Percentiles rank a stretch among this genome's conserved stretches.
These are phyloP conservation scores for Xylaria castorea DNA, from an alignment of 495 filamentous ascomycete species.

Conservation along the genomic window DNA sequence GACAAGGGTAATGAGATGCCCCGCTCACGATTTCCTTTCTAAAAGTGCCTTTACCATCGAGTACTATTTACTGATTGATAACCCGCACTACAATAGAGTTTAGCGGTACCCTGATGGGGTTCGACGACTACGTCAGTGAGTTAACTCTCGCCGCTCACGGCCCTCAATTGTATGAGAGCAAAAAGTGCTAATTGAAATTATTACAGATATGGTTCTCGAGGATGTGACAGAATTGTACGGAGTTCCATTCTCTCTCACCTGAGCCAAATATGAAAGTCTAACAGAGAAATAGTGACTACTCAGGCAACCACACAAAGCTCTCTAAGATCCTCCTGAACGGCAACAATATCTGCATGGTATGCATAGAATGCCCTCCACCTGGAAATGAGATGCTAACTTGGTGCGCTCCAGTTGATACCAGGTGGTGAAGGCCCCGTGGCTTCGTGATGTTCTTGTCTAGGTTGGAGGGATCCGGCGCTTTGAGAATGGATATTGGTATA, in stretches of 20 bases:
- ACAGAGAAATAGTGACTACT: slow-evolving; percentile 76
- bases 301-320: slow-evolving; percentile 82
- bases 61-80: neutral
- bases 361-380: slow-evolving; percentile 10
- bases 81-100: slow-evolving; percentile 72
- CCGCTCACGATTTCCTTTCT: neutral
- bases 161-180: slow-evolving; percentile 23
- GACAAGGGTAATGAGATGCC: slow-evolving; percentile 76
- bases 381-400: slow-evolving; percentile 21
- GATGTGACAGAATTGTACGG: slow-evolving; percentile 94
- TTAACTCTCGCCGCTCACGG: slow-evolving; percentile 40
- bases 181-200: neutral
- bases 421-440: slow-evolving; percentile 78
- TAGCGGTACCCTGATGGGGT: slow-evolving; percentile 88
- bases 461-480: neutral
- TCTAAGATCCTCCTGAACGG: slow-evolving; percentile 96
- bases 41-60: slow-evolving; percentile 13
- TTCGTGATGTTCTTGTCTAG: slow-evolving; percentile 22
- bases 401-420: slow-evolving; percentile 72
- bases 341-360: slow-evolving; percentile 99
- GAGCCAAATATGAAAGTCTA: slow-evolving; percentile 11
- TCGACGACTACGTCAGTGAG: slow-evolving; percentile 99
- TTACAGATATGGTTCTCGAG: slow-evolving; percentile 92
- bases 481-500: neutral
- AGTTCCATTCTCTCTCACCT: neutral